phyloP scores from a whole-genome alignment of 176 grass and related monocot genomes.

The Oryza punctata region DNA sequence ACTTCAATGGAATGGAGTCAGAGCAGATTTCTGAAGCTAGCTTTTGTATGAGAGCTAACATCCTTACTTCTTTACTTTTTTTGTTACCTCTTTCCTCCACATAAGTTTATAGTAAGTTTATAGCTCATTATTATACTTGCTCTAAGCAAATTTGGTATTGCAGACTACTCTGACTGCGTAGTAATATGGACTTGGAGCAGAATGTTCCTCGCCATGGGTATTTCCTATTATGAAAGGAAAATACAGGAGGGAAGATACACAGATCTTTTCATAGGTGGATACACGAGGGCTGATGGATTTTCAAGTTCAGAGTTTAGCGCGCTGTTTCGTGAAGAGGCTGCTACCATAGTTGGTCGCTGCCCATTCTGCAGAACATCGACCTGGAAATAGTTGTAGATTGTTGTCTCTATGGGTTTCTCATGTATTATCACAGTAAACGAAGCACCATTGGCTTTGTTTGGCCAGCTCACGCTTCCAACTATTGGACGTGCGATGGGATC shows the following conservation, averaged over 20 bases:
- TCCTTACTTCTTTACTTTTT: no score
- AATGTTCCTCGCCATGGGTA: not conserved
- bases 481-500: conserved; percentile 8
- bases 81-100: no score
- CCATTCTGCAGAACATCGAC: no score
- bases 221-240: no score
- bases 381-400: not conserved
- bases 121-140: no score
- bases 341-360: no score
- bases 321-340: no score
- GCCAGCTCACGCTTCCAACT: not conserved
- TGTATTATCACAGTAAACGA: not conserved
- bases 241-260: not conserved
- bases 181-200: conserved; percentile 17
- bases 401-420: not conserved
- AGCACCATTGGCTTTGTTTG: not conserved
- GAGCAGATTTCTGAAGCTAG: not conserved
- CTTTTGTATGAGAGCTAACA: no score
- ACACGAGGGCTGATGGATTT: accelerated
- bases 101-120: no score
- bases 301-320: not conserved
- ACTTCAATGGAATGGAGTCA: not conserved
- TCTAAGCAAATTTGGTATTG: not conserved
- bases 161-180: not conserved
- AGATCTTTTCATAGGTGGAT: not conserved